Evolutionary conservation across 2,329 filamentous ascomycete genomes (phyloP).

Genomic region (Epichloe sp.): DNA sequence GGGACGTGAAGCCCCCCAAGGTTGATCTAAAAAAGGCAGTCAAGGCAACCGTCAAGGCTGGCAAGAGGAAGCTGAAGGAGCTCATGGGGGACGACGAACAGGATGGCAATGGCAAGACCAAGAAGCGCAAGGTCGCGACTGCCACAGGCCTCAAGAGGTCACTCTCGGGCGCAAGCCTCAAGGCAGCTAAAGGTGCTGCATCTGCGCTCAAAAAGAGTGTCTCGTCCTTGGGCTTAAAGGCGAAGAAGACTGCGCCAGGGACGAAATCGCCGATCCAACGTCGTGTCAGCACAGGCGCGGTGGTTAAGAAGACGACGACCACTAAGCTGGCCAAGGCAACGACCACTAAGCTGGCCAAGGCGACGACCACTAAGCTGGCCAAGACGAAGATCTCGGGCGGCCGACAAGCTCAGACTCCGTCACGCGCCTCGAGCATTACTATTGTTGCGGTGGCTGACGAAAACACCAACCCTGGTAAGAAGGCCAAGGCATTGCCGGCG

Average conservation of each 20-base stretch:
- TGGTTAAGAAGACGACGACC: slow-evolving; percentile 17
- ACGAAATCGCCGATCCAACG: slow-evolving; percentile 10
- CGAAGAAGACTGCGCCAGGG: slow-evolving; percentile 12
- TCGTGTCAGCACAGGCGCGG: slow-evolving; percentile 13
- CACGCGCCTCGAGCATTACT: slow-evolving; percentile 9
- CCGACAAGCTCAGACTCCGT: slow-evolving; percentile 4
- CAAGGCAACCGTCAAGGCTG: slow-evolving; percentile 30
- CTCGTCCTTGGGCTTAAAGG: slow-evolving; percentile 6
- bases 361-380: slow-evolving; percentile 2
- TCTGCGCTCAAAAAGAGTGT: slow-evolving; percentile 24
- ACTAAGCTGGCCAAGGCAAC: slow-evolving; percentile 10
- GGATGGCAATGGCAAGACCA: slow-evolving; percentile 30
- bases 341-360: slow-evolving; percentile 4
- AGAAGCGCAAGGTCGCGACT: slow-evolving; percentile 29
- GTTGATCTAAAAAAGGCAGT: slow-evolving; percentile 25
- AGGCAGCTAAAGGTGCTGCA: slow-evolving; percentile 24
- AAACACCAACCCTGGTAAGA: background rate
- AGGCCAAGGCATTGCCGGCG: background rate
- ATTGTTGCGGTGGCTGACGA: slow-evolving; percentile 8
- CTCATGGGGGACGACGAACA: slow-evolving; percentile 28
- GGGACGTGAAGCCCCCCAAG: slow-evolving; percentile 40
- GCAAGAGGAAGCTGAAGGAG: slow-evolving; percentile 45
- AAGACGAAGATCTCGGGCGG: slow-evolving; percentile 7
- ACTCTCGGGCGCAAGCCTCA: slow-evolving; percentile 20
- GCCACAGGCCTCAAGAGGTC: slow-evolving; percentile 22